Conservation (phyloP, 2,329 filamentous ascomycete genomes). For the Hypoxylon sp. region DNA sequence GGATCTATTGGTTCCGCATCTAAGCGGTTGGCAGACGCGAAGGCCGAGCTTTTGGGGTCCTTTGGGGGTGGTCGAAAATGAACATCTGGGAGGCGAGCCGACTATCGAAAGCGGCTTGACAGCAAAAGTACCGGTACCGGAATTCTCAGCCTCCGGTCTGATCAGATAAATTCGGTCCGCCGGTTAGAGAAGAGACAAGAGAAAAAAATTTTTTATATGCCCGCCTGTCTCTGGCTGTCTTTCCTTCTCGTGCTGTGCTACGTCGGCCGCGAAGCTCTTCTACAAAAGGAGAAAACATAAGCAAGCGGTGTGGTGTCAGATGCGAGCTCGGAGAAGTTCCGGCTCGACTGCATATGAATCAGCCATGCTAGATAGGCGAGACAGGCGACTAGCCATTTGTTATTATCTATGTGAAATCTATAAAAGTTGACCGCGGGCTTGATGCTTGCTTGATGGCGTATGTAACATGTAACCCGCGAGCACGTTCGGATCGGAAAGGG, state of each 20-base stretch:
- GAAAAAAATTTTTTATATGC: background rate
- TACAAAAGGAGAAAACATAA: constrained; percentile 3
- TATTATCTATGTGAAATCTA: no score
- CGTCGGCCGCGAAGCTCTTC: background rate
- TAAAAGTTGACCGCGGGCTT: no score
- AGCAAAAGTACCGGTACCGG: background rate
- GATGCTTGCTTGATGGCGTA: no score
- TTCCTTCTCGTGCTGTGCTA: constrained; percentile 2
- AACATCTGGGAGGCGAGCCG: constrained; percentile 23
- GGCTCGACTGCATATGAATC: constrained; percentile 21
- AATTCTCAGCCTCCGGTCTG: constrained; percentile 1
- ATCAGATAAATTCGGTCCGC: background rate
- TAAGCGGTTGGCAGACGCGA: constrained; percentile 15
- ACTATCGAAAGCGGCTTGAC: background rate
- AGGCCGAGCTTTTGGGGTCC: constrained; percentile 9
- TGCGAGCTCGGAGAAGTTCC: constrained; percentile 26
- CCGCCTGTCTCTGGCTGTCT: background rate
- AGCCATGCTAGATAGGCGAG: constrained; percentile 10
- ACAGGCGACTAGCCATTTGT: no score
- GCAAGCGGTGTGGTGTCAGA: constrained; percentile 26
- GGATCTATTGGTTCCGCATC: constrained; percentile 6
- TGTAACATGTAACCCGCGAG: background rate
- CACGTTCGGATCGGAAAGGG: constrained; percentile 4
- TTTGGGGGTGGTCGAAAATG: constrained; percentile 8
- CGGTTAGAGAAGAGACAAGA: background rate